Evolutionary conservation across 345 rosid genomes (phyloP).

Genomic region (Hibiscus syriacus): DNA sequence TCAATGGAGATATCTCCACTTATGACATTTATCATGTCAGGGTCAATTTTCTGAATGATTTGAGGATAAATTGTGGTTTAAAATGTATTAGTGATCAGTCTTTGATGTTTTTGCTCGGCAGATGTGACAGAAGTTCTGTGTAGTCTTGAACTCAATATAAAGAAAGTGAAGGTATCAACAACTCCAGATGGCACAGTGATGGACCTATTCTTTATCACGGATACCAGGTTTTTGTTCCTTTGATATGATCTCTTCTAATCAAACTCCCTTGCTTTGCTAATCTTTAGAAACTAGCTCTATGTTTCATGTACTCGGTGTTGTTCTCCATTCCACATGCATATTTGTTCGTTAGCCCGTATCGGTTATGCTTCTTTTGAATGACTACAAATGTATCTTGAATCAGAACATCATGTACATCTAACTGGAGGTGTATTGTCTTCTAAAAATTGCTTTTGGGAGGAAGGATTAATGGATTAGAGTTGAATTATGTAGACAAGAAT

Average conservation of each 20-base stretch:
- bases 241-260: not conserved
- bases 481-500: not conserved
- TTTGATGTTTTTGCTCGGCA: conserved; percentile 22
- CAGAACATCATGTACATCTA: not conserved
- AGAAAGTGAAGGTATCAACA: conserved; percentile 93
- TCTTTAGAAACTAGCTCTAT: not conserved
- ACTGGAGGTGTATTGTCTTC: not conserved
- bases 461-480: not conserved
- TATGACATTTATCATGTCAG: not conserved
- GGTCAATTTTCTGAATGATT: too few relatives aligned
- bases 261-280: not conserved
- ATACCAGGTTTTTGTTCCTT: conserved; percentile 57
- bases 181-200: conserved; percentile 90
- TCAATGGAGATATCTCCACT: too few relatives aligned
- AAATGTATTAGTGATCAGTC: conserved; percentile 6
- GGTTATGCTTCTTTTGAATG: not conserved
- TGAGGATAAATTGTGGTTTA: not conserved
- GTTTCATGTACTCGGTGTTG: not conserved
- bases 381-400: conserved; percentile 1
- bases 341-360: not conserved
- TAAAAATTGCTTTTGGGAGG: not conserved
- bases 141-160: conserved; percentile 77
- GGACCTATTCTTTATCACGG: conserved; percentile 92
- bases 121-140: conserved; percentile 77
- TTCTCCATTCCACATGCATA: not conserved